Base-by-base conservation (phyloP, 2,329 filamentous ascomycete species). In the Incumbomyces lentus region DNA sequence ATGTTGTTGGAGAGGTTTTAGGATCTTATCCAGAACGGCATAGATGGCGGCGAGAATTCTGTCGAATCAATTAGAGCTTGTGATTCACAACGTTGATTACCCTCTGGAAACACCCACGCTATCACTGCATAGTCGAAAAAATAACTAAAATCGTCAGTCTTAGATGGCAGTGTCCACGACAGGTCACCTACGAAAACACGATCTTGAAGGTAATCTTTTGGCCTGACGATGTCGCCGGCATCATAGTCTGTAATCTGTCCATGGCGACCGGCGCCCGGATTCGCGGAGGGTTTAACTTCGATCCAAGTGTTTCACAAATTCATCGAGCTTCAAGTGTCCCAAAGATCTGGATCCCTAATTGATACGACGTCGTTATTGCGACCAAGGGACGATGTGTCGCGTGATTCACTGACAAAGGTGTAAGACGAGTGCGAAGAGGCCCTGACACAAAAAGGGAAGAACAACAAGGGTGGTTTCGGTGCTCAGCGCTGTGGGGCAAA, bases 101-200 rank as follows among this genome's bases (percentile, higher is more conserved):
- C n/a, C 17, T 16, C 8, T 5, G 22, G 8, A 26, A 26, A 26
- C 22, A 62, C 71, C 57, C 64, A 77, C 75, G 77, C 58, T 48
- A 79, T 72, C 46, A 78, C 75, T 44, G 75, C 67, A 66, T 78
- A 79, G 66, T 79, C 75, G 52, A 71, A 62, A 50, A 77, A 69
- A 57, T 78, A 78, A 56, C 73, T 76, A 55, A 8, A 35, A 38
- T 26, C 29, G 31, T 45, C 38, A 45, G 34, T n/a, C 26, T 26
- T 26, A 26, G 8, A 4, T 26, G 22, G 22, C 22, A 8, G 8
- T 5, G 8, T 26, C 22, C 22, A 8, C 22, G 22, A 26, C 8
- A 8, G 5, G 8, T 26, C 18, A 7, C 42, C 14, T 45, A 45
- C 42, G 42, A 45, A 16, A 45, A 37, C 16, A 31, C 17, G 14